Conservation (phyloP, 2,329 filamentous ascomycete species). For the Paracamarosporium sp. region DNA sequence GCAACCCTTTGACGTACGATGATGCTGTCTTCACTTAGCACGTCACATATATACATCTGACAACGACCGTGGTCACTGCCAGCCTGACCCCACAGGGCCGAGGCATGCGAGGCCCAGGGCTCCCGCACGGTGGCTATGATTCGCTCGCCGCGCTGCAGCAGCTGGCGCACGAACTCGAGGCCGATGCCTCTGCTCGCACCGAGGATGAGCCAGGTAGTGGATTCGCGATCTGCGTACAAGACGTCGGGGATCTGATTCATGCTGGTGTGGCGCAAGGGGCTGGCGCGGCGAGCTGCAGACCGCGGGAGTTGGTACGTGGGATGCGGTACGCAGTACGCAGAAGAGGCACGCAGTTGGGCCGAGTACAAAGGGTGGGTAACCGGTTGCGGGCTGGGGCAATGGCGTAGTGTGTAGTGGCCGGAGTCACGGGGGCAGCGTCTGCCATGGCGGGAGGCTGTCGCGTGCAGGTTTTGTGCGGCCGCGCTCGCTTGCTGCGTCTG, state of each 20-base stretch:
- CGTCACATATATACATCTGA: conserved; percentile 59
- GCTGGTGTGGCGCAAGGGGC: conserved; percentile 9
- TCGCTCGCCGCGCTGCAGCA: conserved; percentile 54
- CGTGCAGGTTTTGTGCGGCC: background rate
- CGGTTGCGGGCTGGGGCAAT: background rate
- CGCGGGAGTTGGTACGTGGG: conserved; percentile 5
- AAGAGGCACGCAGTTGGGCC: background rate
- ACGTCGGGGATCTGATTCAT: conserved; percentile 54
- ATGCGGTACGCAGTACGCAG: background rate
- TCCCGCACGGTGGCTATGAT: conserved; percentile 61
- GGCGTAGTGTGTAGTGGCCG: background rate
- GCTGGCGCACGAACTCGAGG: conserved; percentile 60
- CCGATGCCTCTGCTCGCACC: conserved; percentile 58
- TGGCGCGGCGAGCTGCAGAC: conserved; percentile 10
- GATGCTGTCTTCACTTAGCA: conserved; percentile 61
- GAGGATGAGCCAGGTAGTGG: conserved; percentile 55
- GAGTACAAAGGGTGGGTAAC: background rate
- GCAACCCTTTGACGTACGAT: too few relatives aligned
- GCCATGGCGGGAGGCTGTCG: background rate
- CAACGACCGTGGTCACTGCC: conserved; percentile 55
- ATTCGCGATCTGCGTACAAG: conserved; percentile 49
- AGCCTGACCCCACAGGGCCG: conserved; percentile 50
- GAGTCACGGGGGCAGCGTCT: background rate
- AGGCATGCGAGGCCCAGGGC: conserved; percentile 47
- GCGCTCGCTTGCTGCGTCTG: conserved; percentile 1